These are phyloP conservation scores for Moesziomyces parantarcticus DNA, from an alignment of 1,284 basidiomycete genomes.

Conservation along the genomic window DNA sequence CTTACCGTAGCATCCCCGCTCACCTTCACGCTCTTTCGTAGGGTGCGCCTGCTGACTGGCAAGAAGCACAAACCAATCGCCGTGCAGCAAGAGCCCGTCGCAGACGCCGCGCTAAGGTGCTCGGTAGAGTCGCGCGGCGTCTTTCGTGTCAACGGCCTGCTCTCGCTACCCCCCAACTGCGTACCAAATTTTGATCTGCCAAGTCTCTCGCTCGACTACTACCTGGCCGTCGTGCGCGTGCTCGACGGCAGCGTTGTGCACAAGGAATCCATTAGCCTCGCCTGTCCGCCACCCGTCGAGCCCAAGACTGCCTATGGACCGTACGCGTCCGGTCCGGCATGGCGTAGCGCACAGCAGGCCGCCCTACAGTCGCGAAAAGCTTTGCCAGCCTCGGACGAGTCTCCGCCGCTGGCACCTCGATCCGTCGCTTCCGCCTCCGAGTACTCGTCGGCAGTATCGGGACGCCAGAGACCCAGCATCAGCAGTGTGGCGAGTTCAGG, in stretches of 20 bases:
- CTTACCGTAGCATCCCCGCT: slow-evolving; percentile 19
- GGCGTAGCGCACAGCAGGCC: slow-evolving; percentile 10
- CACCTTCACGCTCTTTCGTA: slow-evolving; percentile 24
- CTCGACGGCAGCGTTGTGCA: slow-evolving; percentile 22
- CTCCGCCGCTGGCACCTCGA: slow-evolving; percentile 8
- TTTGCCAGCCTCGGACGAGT: slow-evolving; percentile 8
- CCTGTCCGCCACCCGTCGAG: slow-evolving; percentile 32
- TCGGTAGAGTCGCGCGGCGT: slow-evolving; percentile 16
- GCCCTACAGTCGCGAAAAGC: neutral
- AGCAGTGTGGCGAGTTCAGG: slow-evolving; percentile 20
- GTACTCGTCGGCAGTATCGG: neutral
- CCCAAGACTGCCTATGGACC: slow-evolving; percentile 25
- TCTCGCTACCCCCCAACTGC: slow-evolving; percentile 46
- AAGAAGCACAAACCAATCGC: slow-evolving; percentile 25
- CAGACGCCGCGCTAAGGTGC: slow-evolving; percentile 21
- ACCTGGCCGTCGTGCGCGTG: slow-evolving; percentile 44
- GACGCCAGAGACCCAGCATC: slow-evolving; percentile 20
- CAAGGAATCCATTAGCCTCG: slow-evolving; percentile 19
- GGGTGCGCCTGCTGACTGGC: slow-evolving; percentile 19
- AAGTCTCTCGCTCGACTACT: slow-evolving; percentile 55
- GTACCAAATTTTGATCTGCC: slow-evolving; percentile 49
- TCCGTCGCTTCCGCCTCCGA: neutral
- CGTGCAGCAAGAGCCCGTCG: slow-evolving; percentile 31
- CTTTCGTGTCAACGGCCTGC: slow-evolving; percentile 34
- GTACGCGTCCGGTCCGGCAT: slow-evolving; percentile 18